These are phyloP conservation scores for Sanguinoderma infundibulare DNA, from an alignment of 1,284 basidiomycete species.

Conservation along the genomic window DNA sequence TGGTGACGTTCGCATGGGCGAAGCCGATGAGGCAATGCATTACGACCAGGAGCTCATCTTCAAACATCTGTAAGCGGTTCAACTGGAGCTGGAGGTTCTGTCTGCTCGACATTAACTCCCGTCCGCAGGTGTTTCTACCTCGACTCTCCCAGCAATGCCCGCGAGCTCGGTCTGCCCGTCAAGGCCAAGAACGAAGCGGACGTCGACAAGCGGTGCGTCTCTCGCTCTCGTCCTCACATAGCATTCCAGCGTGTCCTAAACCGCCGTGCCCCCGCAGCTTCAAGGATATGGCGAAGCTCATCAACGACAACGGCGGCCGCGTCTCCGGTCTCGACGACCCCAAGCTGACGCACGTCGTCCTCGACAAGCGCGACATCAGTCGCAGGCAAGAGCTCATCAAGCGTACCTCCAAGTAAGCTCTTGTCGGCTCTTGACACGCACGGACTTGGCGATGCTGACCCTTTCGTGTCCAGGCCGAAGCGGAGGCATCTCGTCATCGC, in stretches of 20 bases:
- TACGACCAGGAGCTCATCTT: constrained; percentile 82
- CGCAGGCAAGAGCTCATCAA: constrained; percentile 73
- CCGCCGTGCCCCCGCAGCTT: constrained; percentile 52
- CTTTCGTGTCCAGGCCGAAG: constrained; percentile 59
- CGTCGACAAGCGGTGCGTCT: constrained; percentile 54
- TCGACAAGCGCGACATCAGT: constrained; percentile 78
- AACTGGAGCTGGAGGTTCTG: no score
- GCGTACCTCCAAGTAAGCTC: constrained; percentile 67
- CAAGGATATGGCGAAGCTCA: constrained; percentile 49
- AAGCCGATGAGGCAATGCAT: constrained; percentile 63
- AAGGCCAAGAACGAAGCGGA: constrained; percentile 59
- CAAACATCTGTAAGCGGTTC: constrained; percentile 67
- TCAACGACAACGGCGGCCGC: constrained; percentile 73
- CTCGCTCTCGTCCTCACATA: neutral
- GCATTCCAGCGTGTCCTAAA: neutral
- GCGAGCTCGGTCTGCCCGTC: constrained; percentile 59
- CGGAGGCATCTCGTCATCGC: constrained; percentile 77
- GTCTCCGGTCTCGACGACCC: constrained; percentile 71
- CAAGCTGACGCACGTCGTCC: constrained; percentile 83
- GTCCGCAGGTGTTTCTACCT: constrained; percentile 80
- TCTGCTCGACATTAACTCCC: neutral
- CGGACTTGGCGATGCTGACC: neutral
- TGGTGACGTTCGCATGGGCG: constrained; percentile 67
- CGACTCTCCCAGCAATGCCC: constrained; percentile 79
- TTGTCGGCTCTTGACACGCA: constrained; percentile 17